These are phyloP conservation scores for Telfairia occidentalis DNA, from an alignment of 331 rosid species.

Conservation along the genomic window DNA sequence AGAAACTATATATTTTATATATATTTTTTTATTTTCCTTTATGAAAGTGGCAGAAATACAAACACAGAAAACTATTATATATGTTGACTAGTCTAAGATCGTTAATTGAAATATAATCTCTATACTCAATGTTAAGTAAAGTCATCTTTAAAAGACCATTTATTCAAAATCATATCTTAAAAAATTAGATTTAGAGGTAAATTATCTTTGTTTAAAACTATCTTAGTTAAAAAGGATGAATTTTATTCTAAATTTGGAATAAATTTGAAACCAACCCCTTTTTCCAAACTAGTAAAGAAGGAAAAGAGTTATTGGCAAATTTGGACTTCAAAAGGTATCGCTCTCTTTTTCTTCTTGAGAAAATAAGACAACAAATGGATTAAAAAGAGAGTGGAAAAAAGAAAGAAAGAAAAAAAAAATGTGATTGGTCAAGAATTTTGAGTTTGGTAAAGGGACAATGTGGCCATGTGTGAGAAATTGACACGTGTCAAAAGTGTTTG, in stretches of 20 bases:
- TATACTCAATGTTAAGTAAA: not conserved
- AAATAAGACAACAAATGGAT: not conserved
- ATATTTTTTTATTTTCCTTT: not conserved
- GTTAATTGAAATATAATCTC: not conserved
- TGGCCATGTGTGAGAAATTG: constrained; percentile 13
- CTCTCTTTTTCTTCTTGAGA: not conserved
- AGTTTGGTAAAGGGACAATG: constrained; percentile 31
- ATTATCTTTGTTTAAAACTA: not conserved
- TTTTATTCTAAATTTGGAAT: not conserved
- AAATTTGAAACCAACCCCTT: not conserved
- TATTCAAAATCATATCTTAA: not conserved
- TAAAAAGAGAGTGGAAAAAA: not conserved
- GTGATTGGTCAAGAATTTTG: constrained; percentile 12
- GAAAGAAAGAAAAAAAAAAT: not conserved
- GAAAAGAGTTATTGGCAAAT: not conserved
- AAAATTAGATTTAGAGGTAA: not conserved
- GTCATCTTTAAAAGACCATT: not conserved
- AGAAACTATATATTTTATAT: too few species aligned
- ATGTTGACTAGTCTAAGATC: not conserved
- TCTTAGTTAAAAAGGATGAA: not conserved
- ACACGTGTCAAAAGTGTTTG: constrained; percentile 19
- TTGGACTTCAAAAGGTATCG: not conserved
- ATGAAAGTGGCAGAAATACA: not conserved
- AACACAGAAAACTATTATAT: not conserved
- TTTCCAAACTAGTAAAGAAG: not conserved